phyloP scores from a whole-genome alignment of 129 eudicot species.

The Pulicaria dysenterica region DNA sequence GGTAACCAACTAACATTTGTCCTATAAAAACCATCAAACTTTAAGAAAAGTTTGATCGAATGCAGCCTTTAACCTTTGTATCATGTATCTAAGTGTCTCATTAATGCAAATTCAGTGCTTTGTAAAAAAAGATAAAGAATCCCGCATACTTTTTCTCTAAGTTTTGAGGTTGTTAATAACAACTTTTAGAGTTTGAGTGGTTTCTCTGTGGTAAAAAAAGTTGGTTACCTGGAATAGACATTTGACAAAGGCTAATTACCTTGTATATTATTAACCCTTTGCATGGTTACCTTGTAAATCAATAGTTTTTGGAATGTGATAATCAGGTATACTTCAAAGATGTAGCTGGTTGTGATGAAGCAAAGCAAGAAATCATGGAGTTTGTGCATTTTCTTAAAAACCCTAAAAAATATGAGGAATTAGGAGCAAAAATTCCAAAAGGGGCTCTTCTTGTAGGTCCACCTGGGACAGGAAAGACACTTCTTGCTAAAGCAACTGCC shows the following conservation, averaged over 20 bases:
- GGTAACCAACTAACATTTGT: neutral
- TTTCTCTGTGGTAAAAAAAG: neutral
- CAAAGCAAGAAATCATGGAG: conserved; percentile 89
- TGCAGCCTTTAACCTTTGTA: neutral
- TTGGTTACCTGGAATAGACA: neutral
- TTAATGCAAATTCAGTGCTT: too few species aligned
- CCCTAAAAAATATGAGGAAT: conserved; percentile 73
- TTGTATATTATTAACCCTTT: neutral
- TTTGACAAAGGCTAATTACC: neutral
- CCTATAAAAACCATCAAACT: neutral
- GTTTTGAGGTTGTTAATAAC: neutral
- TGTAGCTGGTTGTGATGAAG: conserved; percentile 88
- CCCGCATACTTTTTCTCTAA: neutral
- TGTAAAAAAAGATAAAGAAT: neutral
- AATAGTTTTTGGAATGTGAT: neutral
- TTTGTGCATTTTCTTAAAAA: conserved; percentile 72
- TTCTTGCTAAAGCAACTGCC: conserved; percentile 86
- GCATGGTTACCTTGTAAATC: neutral
- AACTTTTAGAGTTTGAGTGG: neutral
- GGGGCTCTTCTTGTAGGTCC: conserved; percentile 93
- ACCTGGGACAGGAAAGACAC: conserved; percentile 90
- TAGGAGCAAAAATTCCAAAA: conserved; percentile 87
- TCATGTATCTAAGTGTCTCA: neutral
- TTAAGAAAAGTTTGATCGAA: neutral
- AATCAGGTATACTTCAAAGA: conserved; percentile 76